Conservation (phyloP, 352 stramenopile genomes). For the Globisporangium megalacanthum region DNA sequence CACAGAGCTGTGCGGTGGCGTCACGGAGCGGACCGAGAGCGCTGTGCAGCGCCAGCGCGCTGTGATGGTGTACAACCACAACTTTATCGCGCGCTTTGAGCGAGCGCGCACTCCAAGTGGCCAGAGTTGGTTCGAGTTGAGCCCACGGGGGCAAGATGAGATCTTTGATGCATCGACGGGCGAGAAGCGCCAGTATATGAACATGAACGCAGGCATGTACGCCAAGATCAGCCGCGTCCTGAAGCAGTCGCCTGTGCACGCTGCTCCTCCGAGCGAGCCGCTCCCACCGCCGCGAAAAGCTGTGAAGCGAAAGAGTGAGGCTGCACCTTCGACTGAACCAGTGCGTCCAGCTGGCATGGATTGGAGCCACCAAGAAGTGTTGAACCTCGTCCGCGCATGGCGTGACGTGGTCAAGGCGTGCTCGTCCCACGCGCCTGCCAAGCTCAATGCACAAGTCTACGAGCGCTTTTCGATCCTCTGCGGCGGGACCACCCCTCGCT, state of each 20-base stretch:
- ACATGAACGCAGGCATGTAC: neutral
- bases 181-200: neutral
- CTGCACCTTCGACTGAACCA: neutral
- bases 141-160: neutral
- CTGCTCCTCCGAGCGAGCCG: too few species aligned
- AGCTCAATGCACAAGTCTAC: conserved; percentile 1
- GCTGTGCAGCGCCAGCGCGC: conserved; percentile 1
- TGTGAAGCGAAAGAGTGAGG: neutral
- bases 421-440: neutral
- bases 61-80: conserved; percentile 1
- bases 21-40: conserved; percentile 1
- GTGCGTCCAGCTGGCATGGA: neutral
- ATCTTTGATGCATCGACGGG: neutral
- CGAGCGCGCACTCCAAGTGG: neutral
- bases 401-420: neutral
- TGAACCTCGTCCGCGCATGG: conserved; percentile 3
- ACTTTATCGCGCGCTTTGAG: neutral
- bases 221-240: neutral
- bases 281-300: too few species aligned
- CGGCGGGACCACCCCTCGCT: neutral
- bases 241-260: neutral
- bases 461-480: conserved; percentile 3
- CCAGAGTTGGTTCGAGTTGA: neutral
- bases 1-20: conserved; percentile 1
- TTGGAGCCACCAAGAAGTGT: conserved; percentile 1